Conservation (phyloP, 441 rosid species). For the Erysimum cheiri region DNA sequence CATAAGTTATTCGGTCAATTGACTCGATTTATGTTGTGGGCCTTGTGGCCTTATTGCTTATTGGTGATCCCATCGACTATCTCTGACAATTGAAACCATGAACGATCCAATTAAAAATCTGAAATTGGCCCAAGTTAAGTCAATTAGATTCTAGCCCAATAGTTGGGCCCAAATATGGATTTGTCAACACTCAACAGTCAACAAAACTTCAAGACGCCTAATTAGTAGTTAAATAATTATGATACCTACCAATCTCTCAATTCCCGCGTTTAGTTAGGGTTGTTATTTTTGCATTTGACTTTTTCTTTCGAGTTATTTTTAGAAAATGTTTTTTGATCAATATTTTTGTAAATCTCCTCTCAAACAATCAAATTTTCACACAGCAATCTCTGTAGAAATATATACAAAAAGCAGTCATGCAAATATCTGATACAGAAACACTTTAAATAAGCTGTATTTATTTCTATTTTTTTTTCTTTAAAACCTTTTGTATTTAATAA, state of each 20-base stretch:
- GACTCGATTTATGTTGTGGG: neutral
- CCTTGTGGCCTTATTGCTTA: conserved; percentile 16
- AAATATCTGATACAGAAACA: too few relatives aligned
- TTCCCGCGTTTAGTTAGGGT: neutral
- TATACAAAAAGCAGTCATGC: too few relatives aligned
- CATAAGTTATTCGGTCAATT: conserved; percentile 4
- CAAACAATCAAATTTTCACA: neutral
- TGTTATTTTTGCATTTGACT: neutral
- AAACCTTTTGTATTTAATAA: neutral
- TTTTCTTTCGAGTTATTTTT: neutral
- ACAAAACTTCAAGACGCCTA: conserved; percentile 4
- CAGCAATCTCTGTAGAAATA: neutral
- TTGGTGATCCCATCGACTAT: neutral
- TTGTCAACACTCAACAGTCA: neutral
- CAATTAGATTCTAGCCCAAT: conserved; percentile 3
- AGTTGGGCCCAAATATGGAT: neutral
- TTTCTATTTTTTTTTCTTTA: neutral
- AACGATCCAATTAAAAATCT: neutral
- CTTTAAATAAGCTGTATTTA: too few relatives aligned
- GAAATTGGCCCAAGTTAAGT: neutral
- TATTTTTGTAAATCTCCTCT: neutral
- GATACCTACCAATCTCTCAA: neutral
- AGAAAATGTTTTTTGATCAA: too few relatives aligned
- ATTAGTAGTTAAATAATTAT: neutral
- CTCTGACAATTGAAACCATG: neutral